Evolutionary conservation across 2,329 filamentous ascomycete genomes (phyloP).

Genomic region (Plectosphaerella sp.): DNA sequence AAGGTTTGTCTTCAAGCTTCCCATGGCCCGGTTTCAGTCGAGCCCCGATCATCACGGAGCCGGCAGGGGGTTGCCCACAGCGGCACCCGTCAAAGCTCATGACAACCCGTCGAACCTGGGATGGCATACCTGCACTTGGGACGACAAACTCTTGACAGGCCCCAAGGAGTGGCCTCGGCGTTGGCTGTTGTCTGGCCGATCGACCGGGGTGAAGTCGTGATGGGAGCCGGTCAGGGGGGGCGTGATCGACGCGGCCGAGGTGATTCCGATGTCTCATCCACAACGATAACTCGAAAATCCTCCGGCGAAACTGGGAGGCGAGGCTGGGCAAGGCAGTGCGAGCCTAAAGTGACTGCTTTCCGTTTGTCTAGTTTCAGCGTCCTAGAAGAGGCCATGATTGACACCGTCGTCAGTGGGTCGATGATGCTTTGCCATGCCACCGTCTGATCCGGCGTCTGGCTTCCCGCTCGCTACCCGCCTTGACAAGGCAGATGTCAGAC

Average conservation of each 20-base stretch:
- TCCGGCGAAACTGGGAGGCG: too few relatives aligned
- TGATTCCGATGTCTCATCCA: slow-evolving; percentile 2
- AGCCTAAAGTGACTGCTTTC: too few relatives aligned
- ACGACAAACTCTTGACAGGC: neutral
- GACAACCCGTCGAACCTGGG: neutral
- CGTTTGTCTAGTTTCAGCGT: too few relatives aligned
- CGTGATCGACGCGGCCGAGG: neutral
- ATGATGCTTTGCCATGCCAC: too few relatives aligned
- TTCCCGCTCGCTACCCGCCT: too few relatives aligned
- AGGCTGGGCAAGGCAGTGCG: too few relatives aligned
- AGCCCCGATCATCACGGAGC: neutral
- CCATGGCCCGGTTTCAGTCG: neutral
- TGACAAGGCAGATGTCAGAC: too few relatives aligned
- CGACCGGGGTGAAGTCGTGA: neutral
- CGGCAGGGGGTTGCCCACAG: neutral
- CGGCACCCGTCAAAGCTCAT: neutral
- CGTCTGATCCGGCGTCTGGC: too few relatives aligned
- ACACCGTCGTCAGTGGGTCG: too few relatives aligned
- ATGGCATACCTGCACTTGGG: neutral
- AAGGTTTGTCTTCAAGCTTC: neutral
- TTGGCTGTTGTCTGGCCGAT: neutral
- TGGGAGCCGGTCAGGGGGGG: neutral
- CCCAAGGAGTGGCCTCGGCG: neutral
- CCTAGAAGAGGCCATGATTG: too few relatives aligned
- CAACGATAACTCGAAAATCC: neutral